These are phyloP conservation scores for Pythium aquatile DNA, from an alignment of 352 stramenopile species.

Conservation along the genomic window DNA sequence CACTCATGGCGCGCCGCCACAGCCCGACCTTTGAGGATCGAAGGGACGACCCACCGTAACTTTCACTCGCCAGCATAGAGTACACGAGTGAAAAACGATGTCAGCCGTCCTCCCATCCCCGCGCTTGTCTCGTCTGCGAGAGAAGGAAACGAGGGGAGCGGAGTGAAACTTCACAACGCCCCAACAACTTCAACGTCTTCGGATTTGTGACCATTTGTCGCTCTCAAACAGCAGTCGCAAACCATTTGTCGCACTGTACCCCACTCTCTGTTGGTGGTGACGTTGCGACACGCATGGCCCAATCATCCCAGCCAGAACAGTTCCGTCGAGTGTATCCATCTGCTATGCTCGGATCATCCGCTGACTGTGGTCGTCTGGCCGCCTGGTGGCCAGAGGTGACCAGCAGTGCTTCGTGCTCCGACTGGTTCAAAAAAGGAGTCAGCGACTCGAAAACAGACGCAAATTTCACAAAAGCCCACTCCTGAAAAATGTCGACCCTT, in stretches of 20 bases:
- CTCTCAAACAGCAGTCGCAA: not conserved
- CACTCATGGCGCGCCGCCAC: slow-evolving; percentile 13
- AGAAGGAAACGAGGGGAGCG: slow-evolving; percentile 17
- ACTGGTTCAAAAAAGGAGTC: slow-evolving; percentile 6
- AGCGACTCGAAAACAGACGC: slow-evolving; percentile 9
- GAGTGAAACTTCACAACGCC: slow-evolving; percentile 26
- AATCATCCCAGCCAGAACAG: slow-evolving; percentile 7
- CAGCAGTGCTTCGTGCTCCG: not conserved
- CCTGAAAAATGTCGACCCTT: slow-evolving; percentile 16
- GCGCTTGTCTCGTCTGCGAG: slow-evolving; percentile 28
- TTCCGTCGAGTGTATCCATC: not conserved
- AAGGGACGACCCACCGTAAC: slow-evolving; percentile 19
- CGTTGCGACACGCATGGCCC: slow-evolving; percentile 15
- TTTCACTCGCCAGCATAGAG: not conserved
- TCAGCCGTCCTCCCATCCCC: slow-evolving; percentile 19
- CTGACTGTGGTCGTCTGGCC: not conserved
- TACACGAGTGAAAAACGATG: not conserved
- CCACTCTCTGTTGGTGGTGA: slow-evolving; percentile 3
- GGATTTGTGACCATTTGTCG: slow-evolving; percentile 28
- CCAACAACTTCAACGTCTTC: slow-evolving; percentile 33
- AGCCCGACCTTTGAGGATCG: slow-evolving; percentile 21
- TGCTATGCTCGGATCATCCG: not conserved
- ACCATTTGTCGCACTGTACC: slow-evolving; percentile 4
- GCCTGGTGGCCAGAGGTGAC: slow-evolving; percentile 2
- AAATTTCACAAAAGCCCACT: slow-evolving; percentile 3